Percentiles rank a stretch among this genome's conserved stretches.
These are phyloP conservation scores for Asterella californica DNA, from an alignment of 225 moss, liverwort and hornwort genomes.

Conservation along the genomic window DNA sequence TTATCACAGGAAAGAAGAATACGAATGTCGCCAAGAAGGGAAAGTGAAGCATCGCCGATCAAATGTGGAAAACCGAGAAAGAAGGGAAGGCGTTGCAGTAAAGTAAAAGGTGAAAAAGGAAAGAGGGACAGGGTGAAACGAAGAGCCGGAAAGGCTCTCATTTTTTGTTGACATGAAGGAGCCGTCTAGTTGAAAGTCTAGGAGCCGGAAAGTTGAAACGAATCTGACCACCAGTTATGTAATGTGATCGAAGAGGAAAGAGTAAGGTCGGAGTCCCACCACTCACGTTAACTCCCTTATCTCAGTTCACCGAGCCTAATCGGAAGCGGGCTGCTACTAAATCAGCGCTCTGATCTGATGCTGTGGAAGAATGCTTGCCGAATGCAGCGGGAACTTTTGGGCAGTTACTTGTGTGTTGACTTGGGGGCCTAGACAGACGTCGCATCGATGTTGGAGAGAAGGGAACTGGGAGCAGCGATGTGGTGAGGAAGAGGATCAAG, in stretches of 20 bases:
- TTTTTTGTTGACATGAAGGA: too few relatives aligned
- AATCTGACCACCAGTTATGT: too few relatives aligned
- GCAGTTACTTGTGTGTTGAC: neutral
- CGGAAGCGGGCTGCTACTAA: too few relatives aligned
- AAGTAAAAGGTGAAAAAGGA: neutral
- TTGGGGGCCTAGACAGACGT: neutral
- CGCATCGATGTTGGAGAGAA: neutral
- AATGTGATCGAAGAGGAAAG: too few relatives aligned
- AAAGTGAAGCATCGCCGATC: too few relatives aligned
- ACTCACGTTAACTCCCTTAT: too few relatives aligned
- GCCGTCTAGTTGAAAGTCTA: too few relatives aligned
- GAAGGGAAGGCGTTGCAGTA: neutral
- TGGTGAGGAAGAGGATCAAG: neutral
- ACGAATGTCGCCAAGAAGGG: neutral
- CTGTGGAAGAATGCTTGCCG: conserved; percentile 5
- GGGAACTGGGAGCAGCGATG: neutral
- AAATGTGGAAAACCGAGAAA: too few relatives aligned
- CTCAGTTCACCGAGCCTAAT: too few relatives aligned
- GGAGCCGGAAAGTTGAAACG: too few relatives aligned
- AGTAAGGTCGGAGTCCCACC: too few relatives aligned
- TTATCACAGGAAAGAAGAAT: neutral
- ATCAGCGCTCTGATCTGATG: neutral
- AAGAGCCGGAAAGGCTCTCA: too few relatives aligned
- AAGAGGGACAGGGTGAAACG: neutral
- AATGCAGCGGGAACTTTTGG: neutral